These are phyloP conservation scores for Paspalum notatum DNA, from an alignment of 176 grass and related monocot species.

Conservation along the genomic window DNA sequence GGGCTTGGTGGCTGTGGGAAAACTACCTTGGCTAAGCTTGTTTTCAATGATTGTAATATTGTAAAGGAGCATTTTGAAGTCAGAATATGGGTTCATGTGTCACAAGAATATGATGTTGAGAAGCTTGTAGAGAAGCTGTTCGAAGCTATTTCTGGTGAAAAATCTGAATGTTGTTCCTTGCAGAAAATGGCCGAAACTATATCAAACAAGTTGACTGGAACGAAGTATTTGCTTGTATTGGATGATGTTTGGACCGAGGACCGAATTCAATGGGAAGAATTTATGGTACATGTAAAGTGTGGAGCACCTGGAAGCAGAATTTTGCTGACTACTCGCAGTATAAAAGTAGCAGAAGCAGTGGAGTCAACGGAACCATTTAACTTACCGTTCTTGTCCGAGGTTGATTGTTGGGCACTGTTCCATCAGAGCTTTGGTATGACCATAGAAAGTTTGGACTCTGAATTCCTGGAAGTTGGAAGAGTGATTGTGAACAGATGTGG, in stretches of 20 bases:
- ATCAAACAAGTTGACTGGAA: neutral
- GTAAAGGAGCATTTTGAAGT: neutral
- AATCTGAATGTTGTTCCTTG: neutral
- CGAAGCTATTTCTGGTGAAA: neutral
- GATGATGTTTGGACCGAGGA: neutral
- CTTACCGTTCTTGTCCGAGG: neutral
- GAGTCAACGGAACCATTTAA: neutral
- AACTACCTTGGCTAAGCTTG: neutral
- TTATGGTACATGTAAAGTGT: neutral
- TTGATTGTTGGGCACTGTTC: neutral
- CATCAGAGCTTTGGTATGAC: neutral
- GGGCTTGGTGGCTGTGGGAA: neutral
- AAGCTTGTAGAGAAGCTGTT: neutral
- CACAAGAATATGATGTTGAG: neutral
- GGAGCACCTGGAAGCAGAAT: neutral
- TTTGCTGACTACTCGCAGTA: neutral
- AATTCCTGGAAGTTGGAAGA: neutral
- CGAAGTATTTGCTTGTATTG: neutral
- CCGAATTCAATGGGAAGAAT: neutral
- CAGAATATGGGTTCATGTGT: neutral
- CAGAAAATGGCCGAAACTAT: neutral
- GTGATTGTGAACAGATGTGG: constrained; percentile 25
- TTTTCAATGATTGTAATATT: neutral
- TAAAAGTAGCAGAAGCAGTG: neutral
- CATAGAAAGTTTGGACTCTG: too few species aligned